Base-by-base conservation (phyloP, 345 rosid species). In the Citrus reticulata region DNA sequence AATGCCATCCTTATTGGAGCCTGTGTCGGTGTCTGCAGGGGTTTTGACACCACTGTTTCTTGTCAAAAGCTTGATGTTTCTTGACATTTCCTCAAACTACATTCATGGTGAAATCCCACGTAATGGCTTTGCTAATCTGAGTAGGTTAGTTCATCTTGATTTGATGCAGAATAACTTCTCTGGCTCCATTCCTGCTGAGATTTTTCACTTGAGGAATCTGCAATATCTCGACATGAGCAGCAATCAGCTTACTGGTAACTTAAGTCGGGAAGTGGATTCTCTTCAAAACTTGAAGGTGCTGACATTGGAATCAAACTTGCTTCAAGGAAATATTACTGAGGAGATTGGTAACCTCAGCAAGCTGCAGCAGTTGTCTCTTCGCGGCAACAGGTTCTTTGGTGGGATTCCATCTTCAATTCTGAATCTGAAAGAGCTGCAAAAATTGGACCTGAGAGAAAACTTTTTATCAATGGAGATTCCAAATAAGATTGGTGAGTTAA, bases 261-360 rank as follows among this genome's bases (percentile, higher is more conserved):
- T 78, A 58, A 46, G 57, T 63, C 32, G 24, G 37, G 74, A 80
- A 27, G 65, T 78, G 39, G 70, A 55, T 9, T 62, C 61, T 30
- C 79, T 81, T 9, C 57, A 19, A 7, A 82, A 65, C 61, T 35
- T 83, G 77, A 78, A 70, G 66, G 74, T 75, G 7, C n/a, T 80
- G 70, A 78, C 59, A 65, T 9, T 82, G 84, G 79, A 76, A 55
- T 63, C 29, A 24, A 85, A 85, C 73, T 70, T 35, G n/a, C 62
- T 80, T 2, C 11, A 19, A 60, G 88, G 84, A 51, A 25, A 39
- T 17, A 75, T 85, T 37, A 78, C 86, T 37, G 40, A 57, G 60
- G 83, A 83, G 77, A 63, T 80, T 72, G 84, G 84, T n/a, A 80
- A 85, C 65, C 81, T 82, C 30, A 78, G 71, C 0, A 61, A 63